Evolutionary conservation across 176 grass and related monocot genomes (phyloP).

Genomic region (Pharus latifolius): DNA sequence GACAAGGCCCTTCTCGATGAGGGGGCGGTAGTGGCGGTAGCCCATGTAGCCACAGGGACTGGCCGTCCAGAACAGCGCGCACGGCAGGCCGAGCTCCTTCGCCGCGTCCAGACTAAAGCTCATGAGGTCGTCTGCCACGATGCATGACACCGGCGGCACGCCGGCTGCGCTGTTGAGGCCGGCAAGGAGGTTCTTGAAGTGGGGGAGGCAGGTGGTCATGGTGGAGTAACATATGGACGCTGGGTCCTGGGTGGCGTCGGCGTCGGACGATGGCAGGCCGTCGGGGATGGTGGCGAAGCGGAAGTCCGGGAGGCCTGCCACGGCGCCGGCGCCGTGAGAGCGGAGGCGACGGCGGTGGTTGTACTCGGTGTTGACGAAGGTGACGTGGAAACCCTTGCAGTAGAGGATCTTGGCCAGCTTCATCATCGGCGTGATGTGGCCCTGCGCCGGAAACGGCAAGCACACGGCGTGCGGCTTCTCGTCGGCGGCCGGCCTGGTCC

Average conservation of each 20-base stretch:
- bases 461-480: constrained; percentile 33
- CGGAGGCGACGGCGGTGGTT: constrained; percentile 32
- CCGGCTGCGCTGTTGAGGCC: neutral
- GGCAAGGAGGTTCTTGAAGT: constrained; percentile 14
- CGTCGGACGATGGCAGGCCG: constrained; percentile 16
- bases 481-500: too few relatives aligned
- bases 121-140: constrained; percentile 31
- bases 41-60: constrained; percentile 39
- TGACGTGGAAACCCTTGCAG: constrained; percentile 37
- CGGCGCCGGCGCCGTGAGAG: neutral
- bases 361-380: constrained; percentile 68
- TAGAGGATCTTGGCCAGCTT: constrained; percentile 54
- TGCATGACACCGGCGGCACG: constrained; percentile 18
- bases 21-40: constrained; percentile 19
- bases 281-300: constrained; percentile 32
- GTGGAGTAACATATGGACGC: constrained; percentile 10
- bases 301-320: constrained; percentile 13
- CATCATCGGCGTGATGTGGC: constrained; percentile 60
- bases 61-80: constrained; percentile 28
- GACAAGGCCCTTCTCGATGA: constrained; percentile 19
- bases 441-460: constrained; percentile 33
- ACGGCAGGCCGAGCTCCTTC: constrained; percentile 3
- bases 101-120: constrained; percentile 31
- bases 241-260: constrained; percentile 30
- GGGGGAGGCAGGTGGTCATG: constrained; percentile 17